Base-by-base conservation (phyloP, 2,329 filamentous ascomycete species). In the Aspergillus nomiae region DNA sequence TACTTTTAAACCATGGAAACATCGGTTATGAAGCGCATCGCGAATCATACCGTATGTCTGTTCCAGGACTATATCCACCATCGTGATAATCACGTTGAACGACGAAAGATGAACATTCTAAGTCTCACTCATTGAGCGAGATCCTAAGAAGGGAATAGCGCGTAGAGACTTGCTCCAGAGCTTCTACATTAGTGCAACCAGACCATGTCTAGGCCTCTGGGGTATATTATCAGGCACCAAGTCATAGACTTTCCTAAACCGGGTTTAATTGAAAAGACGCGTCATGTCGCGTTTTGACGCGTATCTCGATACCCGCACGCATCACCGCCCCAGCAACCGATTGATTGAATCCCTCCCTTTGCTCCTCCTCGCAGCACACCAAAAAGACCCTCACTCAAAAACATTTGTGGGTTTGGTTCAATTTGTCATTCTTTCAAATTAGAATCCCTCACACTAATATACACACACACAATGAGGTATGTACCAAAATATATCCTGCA, bases 241-340 rank as follows among this genome's bases (percentile, higher is more conserved):
- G 56, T 30, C 28, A 16, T 55, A 41, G 8, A 51, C 21, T 67
- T 67, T 70, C 74, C 73, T 34, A 61, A 73, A 68, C 53, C 38
- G 67, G 72, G 62, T 59, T 76, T 73, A 79, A 79, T 77, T 77
- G 74, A 69, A 72, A 26, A 51, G 53, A 70, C 68, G 69, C 65
- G 65, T 67, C 41, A 38, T 41, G 46, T 59, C 67, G 59, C 62
- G 63, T 21, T 41, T 53, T 32, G 53, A 67, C 68, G 69, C 68
- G 67, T 67, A 50, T 26, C 53, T 24, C n/a, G 9, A 24, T 46
- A 46, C n/a, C 21, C 45, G 21, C 61, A 60, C 64, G 65, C 50
- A 61, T 48, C 48, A 59, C 59, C 38, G 54, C 56, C 54, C 9
- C 14, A 28, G 54, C 36, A 38, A 54, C 36, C 32, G 46, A 45